Conservation (phyloP, 306 rosid genomes). For the Vicia villosa region DNA sequence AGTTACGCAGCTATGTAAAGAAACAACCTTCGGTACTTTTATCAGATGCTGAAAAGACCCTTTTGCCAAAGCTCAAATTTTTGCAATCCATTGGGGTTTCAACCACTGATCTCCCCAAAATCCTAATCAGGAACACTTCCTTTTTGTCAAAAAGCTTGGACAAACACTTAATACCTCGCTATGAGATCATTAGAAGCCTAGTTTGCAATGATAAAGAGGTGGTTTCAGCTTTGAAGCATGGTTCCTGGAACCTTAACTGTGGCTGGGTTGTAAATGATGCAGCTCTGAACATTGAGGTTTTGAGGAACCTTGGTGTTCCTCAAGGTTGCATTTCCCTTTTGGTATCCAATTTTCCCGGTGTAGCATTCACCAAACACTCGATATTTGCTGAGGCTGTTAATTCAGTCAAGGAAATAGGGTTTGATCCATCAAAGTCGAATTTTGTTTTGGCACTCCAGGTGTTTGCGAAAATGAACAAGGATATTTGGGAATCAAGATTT, state of each 20-base stretch:
- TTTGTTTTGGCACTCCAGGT: conserved; percentile 4
- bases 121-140: neutral
- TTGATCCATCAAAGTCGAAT: neutral
- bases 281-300: neutral
- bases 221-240: neutral
- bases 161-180: neutral
- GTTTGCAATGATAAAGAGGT: conserved; percentile 1
- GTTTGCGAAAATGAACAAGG: neutral
- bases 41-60: neutral
- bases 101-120: conserved; percentile 1
- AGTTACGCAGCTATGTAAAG: neutral
- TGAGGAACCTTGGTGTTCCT: neutral
- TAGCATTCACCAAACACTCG: neutral
- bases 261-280: neutral
- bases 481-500: neutral
- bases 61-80: neutral
- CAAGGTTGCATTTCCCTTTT: neutral
- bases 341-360: neutral
- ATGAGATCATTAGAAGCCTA: neutral
- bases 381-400: neutral
- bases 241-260: neutral
- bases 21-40: neutral
- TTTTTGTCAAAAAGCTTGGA: neutral
- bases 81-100: neutral
- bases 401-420: neutral